Conservation (phyloP, 2,329 filamentous ascomycete genomes). For the Volutella citrinella region DNA sequence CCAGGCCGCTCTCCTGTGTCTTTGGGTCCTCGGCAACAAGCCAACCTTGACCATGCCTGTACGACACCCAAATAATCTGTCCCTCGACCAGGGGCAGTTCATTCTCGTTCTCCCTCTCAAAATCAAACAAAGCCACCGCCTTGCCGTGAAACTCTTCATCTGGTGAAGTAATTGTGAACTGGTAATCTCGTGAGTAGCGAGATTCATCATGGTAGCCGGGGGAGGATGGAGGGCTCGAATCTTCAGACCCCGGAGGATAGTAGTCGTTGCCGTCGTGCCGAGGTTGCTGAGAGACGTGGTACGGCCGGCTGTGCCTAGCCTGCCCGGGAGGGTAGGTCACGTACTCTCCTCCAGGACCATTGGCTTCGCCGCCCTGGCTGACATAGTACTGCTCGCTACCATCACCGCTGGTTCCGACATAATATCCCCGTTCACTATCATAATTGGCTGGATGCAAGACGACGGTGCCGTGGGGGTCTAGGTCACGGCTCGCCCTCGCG, state of each 20-base stretch:
- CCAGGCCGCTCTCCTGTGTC: conserved; percentile 88
- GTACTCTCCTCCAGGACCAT: conserved; percentile 76
- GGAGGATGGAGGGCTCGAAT: conserved; percentile 57
- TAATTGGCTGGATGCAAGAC: conserved; percentile 48
- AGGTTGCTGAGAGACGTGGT: conserved; percentile 41
- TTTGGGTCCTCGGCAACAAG: conserved; percentile 94
- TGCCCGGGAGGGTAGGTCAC: conserved; percentile 73
- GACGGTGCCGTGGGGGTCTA: conserved; percentile 35
- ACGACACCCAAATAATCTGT: conserved; percentile 94
- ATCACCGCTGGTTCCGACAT: conserved; percentile 64
- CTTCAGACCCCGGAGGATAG: conserved; percentile 54
- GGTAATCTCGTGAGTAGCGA: conserved; percentile 86
- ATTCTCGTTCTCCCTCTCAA: conserved; percentile 93
- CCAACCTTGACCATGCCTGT: conserved; percentile 95
- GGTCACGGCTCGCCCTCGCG: conserved; percentile 46
- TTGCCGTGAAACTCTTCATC: conserved; percentile 98
- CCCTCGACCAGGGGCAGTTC: conserved; percentile 90
- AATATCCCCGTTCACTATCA: conserved; percentile 63
- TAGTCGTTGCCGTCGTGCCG: conserved; percentile 50
- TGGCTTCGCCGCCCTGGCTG: conserved; percentile 64
- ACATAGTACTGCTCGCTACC: conserved; percentile 74
- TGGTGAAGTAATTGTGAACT: conserved; percentile 90
- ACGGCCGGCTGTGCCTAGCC: conserved; percentile 53
- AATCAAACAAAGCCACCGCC: conserved; percentile 92
- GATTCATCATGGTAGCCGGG: conserved; percentile 64